A percentile compares a stretch with the other conserved stretches of the same genome.
Evolutionary conservation across 176 grass and related monocot genomes (phyloP).

Genomic region (bread wheat (Triticum aestivum)): IWGSC_CS_RefSeq_v2.1 NC_057814.1:639072713-639073212

Average conservation of each 20-base stretch:
- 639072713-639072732: not conserved
- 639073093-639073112: slow-evolving; percentile 3
- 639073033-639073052: not conserved
- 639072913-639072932: not conserved
- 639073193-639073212: not conserved
- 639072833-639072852: not conserved
- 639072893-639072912: not conserved
- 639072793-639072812: not conserved
- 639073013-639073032: not conserved
- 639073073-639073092: not conserved
- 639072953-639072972: not conserved
- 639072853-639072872: not conserved
- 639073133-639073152: not conserved
- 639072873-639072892: not conserved
- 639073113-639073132: not conserved
- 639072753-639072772: slow-evolving; percentile 5
- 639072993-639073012: not conserved
- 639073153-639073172: not conserved
- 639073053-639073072: not conserved
- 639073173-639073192: not conserved
- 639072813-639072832: not conserved
- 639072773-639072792: not conserved
- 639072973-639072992: not conserved
- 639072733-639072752: not conserved
- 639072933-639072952: not conserved